Base-by-base conservation (phyloP, 1,284 basidiomycete species). In the Ceraceosorus bombacis region DNA sequence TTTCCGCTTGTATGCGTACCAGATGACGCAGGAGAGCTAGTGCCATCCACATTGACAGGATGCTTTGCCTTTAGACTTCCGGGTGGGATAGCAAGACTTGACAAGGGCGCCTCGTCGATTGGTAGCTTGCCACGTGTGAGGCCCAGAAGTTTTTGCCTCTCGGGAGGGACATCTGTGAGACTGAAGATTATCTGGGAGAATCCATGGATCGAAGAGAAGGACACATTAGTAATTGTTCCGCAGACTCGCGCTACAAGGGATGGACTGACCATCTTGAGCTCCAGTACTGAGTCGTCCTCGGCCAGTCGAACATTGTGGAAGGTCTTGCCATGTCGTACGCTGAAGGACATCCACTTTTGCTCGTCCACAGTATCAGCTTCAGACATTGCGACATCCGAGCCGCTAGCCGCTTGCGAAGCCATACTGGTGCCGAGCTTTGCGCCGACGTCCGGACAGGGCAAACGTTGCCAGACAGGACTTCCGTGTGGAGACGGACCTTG, bases 141-240 rank as follows among this genome's bases (percentile, higher is more conserved):
- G 1, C 89, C 89, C 10, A 93, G 81, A 57, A 94, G 86, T 81
- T 95, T 94, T 80, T 94, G 90, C 13, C 90, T 82, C 66, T 88
- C 88, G 37, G 86, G 83, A 3, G 90, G 89, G 1, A 95, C 89
- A 60, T 82, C 83, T 1, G 90, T 94, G 59, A 90, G 76, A 41
- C 80, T 82, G 65, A 86, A 83, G 46, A 95, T 78, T 15, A 76
- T 66, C 0, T 54, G 46, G 38, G 51, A 17, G 15, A 52, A 52
- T 2, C 2, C 51, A 17, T 52, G 2, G 51, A 3, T 27, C 10
- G 15, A 52, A 3, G 15, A 17, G 38, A 52, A 10, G 38, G 51
- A 52, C 2, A 27, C 27, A 27, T 27, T 27, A 27, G 3, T 2
- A 27, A 27, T 27, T 27, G 2, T 3, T 27, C 27, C 27, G 27